Evolutionary conservation across 202 grass and related monocot species (phyloP).

Genomic region (Musa balbisiana): DNA sequence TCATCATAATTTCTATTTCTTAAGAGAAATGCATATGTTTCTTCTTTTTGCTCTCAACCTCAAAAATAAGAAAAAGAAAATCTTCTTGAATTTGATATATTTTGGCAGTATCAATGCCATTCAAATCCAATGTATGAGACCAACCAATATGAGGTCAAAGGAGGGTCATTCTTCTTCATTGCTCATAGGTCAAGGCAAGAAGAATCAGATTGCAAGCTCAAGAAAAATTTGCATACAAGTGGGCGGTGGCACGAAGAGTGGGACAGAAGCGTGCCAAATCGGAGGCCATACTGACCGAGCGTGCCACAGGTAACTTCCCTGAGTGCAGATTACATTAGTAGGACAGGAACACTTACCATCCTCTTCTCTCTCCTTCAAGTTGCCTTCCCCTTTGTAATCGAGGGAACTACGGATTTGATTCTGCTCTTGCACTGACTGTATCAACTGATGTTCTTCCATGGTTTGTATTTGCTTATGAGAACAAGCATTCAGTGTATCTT

Average conservation of each 20-base stretch:
- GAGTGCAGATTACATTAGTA: conserved; percentile 65
- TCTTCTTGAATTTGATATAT: no score
- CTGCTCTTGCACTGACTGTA: background rate
- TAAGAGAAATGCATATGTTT: background rate
- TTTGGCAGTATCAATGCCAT: no score
- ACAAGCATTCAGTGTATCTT: background rate
- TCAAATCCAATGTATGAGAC: no score
- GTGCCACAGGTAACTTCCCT: conserved; percentile 44
- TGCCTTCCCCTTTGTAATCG: conserved; percentile 33
- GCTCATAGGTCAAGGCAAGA: conserved; percentile 56
- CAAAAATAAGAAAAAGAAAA: no score
- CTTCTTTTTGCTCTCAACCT: no score
- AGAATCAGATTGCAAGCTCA: conserved; percentile 62
- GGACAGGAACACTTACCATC: conserved; percentile 66
- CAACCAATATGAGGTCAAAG: no score
- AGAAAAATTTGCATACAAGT: conserved; percentile 55
- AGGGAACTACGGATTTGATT: background rate
- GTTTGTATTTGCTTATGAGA: background rate
- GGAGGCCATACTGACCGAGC: conserved; percentile 51
- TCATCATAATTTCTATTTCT: background rate
- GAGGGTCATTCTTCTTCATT: background rate
- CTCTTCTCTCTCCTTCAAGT: conserved; percentile 61
- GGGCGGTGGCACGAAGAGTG: conserved; percentile 38
- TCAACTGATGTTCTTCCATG: background rate
- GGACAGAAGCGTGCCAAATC: conserved; percentile 59